A percentile compares a stretch with the other conserved stretches of the same genome.
Evolutionary conservation across 2,329 filamentous ascomycete species (phyloP).

Genomic region (Ophioceras dolichostomum): DNA sequence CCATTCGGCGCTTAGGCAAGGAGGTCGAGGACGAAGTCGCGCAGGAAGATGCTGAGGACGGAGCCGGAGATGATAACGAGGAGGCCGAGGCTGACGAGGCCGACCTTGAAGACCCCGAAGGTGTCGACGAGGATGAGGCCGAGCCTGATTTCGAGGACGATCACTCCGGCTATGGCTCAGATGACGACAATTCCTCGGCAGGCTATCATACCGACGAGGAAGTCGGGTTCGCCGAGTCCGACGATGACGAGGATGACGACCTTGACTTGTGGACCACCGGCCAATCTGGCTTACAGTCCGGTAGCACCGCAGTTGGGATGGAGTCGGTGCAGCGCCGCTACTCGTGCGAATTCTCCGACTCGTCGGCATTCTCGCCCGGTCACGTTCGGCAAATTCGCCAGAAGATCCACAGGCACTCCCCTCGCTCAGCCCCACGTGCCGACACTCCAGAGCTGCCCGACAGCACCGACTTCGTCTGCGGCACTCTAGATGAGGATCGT

Average conservation of each 20-base stretch:
- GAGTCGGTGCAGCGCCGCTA: slow-evolving; percentile 1
- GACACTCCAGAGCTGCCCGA: slow-evolving; percentile 79
- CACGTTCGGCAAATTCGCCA: slow-evolving; percentile 17
- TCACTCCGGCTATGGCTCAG: slow-evolving; percentile 49
- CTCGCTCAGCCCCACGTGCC: slow-evolving; percentile 44
- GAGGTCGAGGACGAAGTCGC: slow-evolving; percentile 86
- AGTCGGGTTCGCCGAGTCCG: slow-evolving; percentile 55
- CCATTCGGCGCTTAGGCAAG: slow-evolving; percentile 71
- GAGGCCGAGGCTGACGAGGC: slow-evolving; percentile 33
- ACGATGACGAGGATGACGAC: slow-evolving; percentile 57
- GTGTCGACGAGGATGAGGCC: slow-evolving; percentile 36
- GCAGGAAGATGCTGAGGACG: slow-evolving; percentile 56
- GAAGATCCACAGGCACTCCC: slow-evolving; percentile 20
- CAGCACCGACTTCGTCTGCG: slow-evolving; percentile 98
- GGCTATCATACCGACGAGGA: slow-evolving; percentile 69
- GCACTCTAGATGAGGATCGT: slow-evolving; percentile 89
- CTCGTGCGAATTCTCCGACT: slow-evolving; percentile 41
- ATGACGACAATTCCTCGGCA: slow-evolving; percentile 40
- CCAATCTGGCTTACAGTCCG: slow-evolving; percentile 23
- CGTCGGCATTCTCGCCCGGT: slow-evolving; percentile 40
- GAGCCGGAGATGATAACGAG: slow-evolving; percentile 25
- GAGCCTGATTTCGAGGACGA: slow-evolving; percentile 36
- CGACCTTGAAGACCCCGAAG: slow-evolving; percentile 33
- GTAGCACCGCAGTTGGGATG: neutral
- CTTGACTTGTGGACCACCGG: slow-evolving; percentile 34